Base-by-base conservation (phyloP, 2,329 filamentous ascomycete genomes). In the Ceratocystis ficicola region DNA sequence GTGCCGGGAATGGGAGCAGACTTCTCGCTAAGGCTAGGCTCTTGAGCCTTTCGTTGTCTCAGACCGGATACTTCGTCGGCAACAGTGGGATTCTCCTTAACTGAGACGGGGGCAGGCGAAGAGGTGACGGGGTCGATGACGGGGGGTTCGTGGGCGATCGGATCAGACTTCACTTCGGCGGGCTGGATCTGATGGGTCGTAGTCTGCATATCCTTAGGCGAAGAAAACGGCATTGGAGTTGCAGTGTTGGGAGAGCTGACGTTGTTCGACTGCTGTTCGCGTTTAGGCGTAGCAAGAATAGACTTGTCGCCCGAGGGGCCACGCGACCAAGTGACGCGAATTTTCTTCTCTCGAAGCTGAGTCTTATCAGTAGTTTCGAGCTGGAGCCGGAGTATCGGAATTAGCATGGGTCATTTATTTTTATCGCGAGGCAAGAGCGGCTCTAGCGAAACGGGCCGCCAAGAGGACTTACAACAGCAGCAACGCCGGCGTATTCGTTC, bases 271-370 rank as follows among this genome's bases (percentile, higher is more conserved):
- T 63, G 46, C 59, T 50, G 46, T n/a, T 68, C 66, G 52, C 69
- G 65, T 28, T 62, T 65, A 30, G 67, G 65, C 41, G 67, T 68
- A 28, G 50, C 71, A 46, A 71, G 36, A 44, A 67, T 68, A 41
- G 72, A 64, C 48, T 74, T 71, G 8, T 59, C 55, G n/a, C 17
- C 55, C 15, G 55, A 12, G 25, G 87, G 80, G 61, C 88, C 76
- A 44, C 64, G 62, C 52, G 96, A 80, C 81, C 93, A 99, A 70
- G 82, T 82, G 69, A 99, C 94, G 60, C 93, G 86, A 71, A 99
- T 99, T 81, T 97, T 99, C 79, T 87, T 90, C 80, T 99, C 94
- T 72, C 91, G 85, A 68, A 99, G 87, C 25, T 83, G 80, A 15
- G 82, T 80, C 78, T 95, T 97, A 67, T 89, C 82, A 8, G 80